Conservation (phyloP, 2,329 filamentous ascomycete species). For the Onygena corvina region DNA sequence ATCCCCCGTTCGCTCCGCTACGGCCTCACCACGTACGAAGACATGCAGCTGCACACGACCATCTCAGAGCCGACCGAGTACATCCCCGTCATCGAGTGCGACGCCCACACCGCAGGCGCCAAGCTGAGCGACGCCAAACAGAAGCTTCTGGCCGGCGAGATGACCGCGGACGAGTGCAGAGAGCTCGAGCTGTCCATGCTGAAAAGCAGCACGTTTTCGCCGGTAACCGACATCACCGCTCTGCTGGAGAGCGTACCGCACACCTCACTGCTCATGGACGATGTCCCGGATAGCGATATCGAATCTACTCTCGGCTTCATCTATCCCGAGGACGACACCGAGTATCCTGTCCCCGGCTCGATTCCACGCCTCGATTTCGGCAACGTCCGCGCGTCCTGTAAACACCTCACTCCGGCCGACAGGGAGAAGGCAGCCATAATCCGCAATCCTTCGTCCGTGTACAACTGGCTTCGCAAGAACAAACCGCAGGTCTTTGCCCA, state of each 20-base stretch:
- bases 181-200: slow-evolving; percentile 30
- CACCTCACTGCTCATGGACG: slow-evolving; percentile 17
- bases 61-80: slow-evolving; percentile 27
- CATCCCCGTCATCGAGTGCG: slow-evolving; percentile 24
- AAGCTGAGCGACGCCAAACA: slow-evolving; percentile 31
- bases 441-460: slow-evolving; percentile 78
- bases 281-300: slow-evolving; percentile 17
- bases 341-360: slow-evolving; percentile 22
- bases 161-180: slow-evolving; percentile 27
- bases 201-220: slow-evolving; percentile 30
- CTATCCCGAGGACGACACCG: slow-evolving; percentile 33
- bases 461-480: slow-evolving; percentile 86
- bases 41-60: slow-evolving; percentile 32
- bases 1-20: slow-evolving; percentile 63
- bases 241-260: slow-evolving; percentile 24
- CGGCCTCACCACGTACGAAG: slow-evolving; percentile 46
- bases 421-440: slow-evolving; percentile 46
- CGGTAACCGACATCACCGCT: slow-evolving; percentile 24
- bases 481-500: slow-evolving; percentile 76
- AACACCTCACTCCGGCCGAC: slow-evolving; percentile 28
- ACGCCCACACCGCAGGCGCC: slow-evolving; percentile 24
- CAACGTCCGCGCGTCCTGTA: slow-evolving; percentile 37
- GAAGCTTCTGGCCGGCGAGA: slow-evolving; percentile 27
- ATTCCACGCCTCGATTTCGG: slow-evolving; percentile 26
- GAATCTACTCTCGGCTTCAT: slow-evolving; percentile 33